Conservation (phyloP, 1,139 yeast species). For the Debaryomyces coudertii region DNA sequence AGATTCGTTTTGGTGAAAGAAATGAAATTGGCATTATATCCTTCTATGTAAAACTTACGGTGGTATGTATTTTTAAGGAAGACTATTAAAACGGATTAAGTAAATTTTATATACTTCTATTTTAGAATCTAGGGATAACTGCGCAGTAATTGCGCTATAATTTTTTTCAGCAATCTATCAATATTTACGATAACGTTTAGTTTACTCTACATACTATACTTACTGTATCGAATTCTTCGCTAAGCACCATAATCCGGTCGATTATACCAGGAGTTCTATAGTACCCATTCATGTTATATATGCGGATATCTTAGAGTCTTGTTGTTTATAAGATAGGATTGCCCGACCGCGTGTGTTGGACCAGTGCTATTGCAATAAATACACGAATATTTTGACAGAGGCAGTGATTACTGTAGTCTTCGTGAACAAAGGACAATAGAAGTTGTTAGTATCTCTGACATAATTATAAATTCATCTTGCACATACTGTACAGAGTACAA, state of each 20-base stretch:
- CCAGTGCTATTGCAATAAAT: not conserved
- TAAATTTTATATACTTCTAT: constrained; percentile 2
- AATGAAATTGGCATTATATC: constrained; percentile 11
- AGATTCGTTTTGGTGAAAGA: constrained; percentile 11
- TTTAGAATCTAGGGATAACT: constrained; percentile 1
- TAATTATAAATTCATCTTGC: not conserved
- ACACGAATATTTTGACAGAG: not conserved
- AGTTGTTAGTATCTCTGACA: not conserved
- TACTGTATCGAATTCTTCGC: not conserved
- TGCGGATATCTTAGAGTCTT: no score
- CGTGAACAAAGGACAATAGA: not conserved
- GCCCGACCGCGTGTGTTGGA: not conserved
- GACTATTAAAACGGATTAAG: not conserved
- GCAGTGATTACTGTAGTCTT: constrained; percentile 1
- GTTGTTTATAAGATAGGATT: not conserved
- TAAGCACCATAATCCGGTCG: not conserved
- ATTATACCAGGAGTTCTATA: not conserved
- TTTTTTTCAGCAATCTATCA: constrained; percentile 5
- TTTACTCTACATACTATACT: not conserved
- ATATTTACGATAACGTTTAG: not conserved
- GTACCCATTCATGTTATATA: no score
- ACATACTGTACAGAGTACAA: constrained; percentile 2
- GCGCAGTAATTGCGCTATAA: constrained; percentile 6
- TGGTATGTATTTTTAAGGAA: not conserved
- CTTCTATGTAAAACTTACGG: not conserved